Percentiles rank a stretch among this genome's conserved stretches.
These are phyloP conservation scores for Rubroshorea leprosula DNA, from an alignment of 345 rosid genomes.

Conservation along the genomic window DNA sequence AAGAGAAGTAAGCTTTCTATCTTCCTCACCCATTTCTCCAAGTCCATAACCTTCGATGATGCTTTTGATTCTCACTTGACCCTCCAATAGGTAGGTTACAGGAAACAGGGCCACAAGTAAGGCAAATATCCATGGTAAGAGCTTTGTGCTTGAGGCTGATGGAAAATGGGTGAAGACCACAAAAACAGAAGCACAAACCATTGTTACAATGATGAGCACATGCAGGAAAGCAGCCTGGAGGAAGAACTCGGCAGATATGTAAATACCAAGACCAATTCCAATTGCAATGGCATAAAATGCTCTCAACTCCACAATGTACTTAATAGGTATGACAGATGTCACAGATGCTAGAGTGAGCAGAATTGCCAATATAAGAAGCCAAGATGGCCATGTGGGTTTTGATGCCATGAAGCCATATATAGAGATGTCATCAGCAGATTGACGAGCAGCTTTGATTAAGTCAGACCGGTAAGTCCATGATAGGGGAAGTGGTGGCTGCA, in stretches of 20 bases:
- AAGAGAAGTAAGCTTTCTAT: slow-evolving; percentile 64
- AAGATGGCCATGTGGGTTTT: slow-evolving; percentile 98
- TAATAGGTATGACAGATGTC: slow-evolving; percentile 86
- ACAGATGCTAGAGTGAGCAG: slow-evolving; percentile 80
- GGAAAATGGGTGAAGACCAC: slow-evolving; percentile 98
- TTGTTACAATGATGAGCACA: slow-evolving; percentile 65
- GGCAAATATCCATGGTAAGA: slow-evolving; percentile 96
- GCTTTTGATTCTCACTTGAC: slow-evolving; percentile 82
- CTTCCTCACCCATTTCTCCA: slow-evolving; percentile 67
- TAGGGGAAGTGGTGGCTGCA: slow-evolving; percentile 93
- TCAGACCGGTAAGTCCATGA: slow-evolving; percentile 84
- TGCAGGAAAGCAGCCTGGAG: slow-evolving; percentile 91
- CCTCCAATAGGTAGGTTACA: slow-evolving; percentile 88
- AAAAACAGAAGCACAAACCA: slow-evolving; percentile 83
- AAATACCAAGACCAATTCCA: slow-evolving; percentile 89
- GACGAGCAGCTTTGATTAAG: slow-evolving; percentile 79
- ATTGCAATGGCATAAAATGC: slow-evolving; percentile 67
- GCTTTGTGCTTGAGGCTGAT: slow-evolving; percentile 94
- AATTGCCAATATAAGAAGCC: slow-evolving; percentile 82
- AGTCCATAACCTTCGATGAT: slow-evolving; percentile 43
- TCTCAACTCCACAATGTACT: slow-evolving; percentile 83
- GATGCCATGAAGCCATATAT: slow-evolving; percentile 88
- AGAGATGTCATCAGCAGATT: slow-evolving; percentile 91
- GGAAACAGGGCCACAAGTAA: slow-evolving; percentile 94
- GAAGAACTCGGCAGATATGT: slow-evolving; percentile 97